phyloP scores from a whole-genome alignment of 257 asterid genomes.

The Penstemon davidsonii region DNA sequence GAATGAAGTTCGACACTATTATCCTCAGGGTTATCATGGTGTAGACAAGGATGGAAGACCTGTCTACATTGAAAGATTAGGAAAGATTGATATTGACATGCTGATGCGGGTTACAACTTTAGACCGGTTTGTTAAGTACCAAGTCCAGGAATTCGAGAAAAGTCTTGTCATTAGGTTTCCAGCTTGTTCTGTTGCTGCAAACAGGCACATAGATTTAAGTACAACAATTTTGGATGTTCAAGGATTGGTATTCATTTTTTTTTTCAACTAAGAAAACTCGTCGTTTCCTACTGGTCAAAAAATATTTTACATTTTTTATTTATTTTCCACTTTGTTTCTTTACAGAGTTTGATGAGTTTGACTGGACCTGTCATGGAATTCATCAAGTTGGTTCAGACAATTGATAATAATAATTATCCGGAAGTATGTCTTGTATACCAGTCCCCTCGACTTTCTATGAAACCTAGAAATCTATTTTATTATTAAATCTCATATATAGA shows the following conservation, averaged over 20 bases:
- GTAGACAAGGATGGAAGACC: slow-evolving; percentile 58
- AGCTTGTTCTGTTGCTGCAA: slow-evolving; percentile 49
- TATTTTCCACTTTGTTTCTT: slow-evolving; percentile 20
- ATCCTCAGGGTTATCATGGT: slow-evolving; percentile 59
- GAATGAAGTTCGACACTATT: slow-evolving; percentile 43
- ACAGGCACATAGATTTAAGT: slow-evolving; percentile 45
- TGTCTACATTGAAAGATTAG: slow-evolving; percentile 52
- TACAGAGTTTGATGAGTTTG: slow-evolving; percentile 50
- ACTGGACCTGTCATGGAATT: slow-evolving; percentile 48
- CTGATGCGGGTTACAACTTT: slow-evolving; percentile 46
- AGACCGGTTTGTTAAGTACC: slow-evolving; percentile 52
- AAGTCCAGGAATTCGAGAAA: slow-evolving; percentile 52
- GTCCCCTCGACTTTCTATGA: not conserved
- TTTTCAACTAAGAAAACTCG: slow-evolving; percentile 4
- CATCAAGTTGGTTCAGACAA: slow-evolving; percentile 48
- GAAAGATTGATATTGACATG: slow-evolving; percentile 42
- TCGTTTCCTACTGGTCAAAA: not conserved
- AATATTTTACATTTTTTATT: slow-evolving; percentile 7
- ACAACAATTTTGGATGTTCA: slow-evolving; percentile 54
- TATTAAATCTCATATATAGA: not conserved
- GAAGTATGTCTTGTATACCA: slow-evolving; percentile 33
- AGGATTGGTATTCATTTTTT: slow-evolving; percentile 45
- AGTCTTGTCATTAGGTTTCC: slow-evolving; percentile 47
- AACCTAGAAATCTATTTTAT: not conserved
- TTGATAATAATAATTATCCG: slow-evolving; percentile 50